Evolutionary conservation across 139 green algal species (phyloP).

Genomic region (Chlamydomonas incerta): DNA sequence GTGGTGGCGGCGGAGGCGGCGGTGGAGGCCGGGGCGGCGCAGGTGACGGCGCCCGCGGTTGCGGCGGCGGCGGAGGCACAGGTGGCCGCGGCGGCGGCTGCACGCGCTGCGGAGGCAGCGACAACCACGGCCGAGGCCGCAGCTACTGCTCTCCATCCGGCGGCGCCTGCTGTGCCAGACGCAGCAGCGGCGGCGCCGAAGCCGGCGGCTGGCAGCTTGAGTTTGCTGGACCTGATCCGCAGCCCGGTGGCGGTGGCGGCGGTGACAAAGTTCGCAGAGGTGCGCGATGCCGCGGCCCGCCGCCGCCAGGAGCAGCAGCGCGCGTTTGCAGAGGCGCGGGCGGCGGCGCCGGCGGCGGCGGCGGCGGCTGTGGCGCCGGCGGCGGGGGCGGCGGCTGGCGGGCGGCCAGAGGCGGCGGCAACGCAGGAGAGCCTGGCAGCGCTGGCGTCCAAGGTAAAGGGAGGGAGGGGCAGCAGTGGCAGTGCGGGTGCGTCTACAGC

Average conservation of each 20-base stretch:
- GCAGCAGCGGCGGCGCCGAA: background rate
- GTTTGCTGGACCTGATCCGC: constrained; percentile 17
- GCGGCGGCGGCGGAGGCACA: background rate
- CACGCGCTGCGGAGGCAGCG: background rate
- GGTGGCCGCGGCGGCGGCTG: background rate
- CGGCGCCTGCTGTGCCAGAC: background rate
- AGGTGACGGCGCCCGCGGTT: background rate
- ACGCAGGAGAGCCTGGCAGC: too few species aligned
- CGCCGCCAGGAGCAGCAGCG: background rate
- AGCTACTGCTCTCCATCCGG: too few species aligned
- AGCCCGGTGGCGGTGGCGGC: background rate
- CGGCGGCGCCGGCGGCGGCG: background rate
- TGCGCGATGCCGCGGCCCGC: background rate
- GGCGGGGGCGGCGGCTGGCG: background rate
- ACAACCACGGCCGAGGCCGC: background rate
- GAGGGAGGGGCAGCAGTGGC: too few species aligned
- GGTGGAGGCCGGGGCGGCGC: background rate
- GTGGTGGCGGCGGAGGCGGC: background rate
- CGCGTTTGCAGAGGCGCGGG: background rate
- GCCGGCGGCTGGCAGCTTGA: background rate
- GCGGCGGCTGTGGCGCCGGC: background rate
- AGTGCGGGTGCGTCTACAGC: too few species aligned
- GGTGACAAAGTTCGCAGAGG: background rate
- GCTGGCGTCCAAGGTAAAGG: too few species aligned
- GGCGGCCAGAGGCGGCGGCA: background rate